phyloP scores from a whole-genome alignment of 2,329 filamentous ascomycete species.

The Thielaviopsis cerberus region DNA sequence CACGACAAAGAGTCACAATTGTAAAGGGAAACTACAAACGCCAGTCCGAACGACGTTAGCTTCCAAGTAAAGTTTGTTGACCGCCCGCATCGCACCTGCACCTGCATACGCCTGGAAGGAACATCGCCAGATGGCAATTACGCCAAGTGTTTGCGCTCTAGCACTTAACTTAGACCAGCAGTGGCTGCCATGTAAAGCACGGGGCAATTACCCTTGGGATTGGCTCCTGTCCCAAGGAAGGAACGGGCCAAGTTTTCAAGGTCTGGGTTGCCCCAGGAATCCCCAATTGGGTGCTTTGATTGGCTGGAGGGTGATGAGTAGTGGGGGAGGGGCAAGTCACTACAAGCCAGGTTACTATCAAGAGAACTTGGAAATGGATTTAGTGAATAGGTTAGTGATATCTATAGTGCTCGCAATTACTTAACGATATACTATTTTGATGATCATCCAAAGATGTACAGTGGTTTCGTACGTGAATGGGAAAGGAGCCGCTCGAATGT shows the following conservation, averaged over 20 bases:
- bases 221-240: neutral
- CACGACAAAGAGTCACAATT: neutral
- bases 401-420: too few relatives aligned
- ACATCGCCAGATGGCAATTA: neutral
- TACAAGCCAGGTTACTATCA: too few relatives aligned
- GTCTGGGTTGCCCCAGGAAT: neutral
- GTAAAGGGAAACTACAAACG: neutral
- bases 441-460: too few relatives aligned
- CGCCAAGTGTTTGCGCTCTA: neutral
- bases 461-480: too few relatives aligned
- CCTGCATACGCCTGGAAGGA: neutral
- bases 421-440: too few relatives aligned
- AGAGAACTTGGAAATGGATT: too few relatives aligned
- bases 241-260: neutral
- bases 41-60: neutral
- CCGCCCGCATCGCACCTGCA: neutral
- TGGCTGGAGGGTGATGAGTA: neutral
- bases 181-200: too few relatives aligned
- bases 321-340: conserved; percentile 1
- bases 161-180: neutral
- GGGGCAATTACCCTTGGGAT: neutral
- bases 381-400: too few relatives aligned
- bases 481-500: too few relatives aligned
- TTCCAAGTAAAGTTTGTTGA: neutral
- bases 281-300: neutral